Base-by-base conservation (phyloP, 345 rosid genomes). In the Citropsis articulata region DNA sequence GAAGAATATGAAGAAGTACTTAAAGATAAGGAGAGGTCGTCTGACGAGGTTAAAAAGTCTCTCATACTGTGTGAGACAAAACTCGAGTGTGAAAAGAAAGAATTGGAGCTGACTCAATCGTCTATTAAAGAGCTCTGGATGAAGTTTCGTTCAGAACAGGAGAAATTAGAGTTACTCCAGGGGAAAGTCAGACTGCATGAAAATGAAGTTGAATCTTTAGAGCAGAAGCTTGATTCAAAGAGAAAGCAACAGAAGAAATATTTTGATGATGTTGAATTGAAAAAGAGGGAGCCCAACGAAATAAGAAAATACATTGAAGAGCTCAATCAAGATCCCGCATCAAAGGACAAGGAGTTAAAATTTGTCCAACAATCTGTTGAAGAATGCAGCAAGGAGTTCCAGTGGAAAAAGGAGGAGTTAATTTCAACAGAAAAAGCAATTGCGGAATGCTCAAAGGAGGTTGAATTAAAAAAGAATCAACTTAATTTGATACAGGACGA, bases 381-480 rank as follows among this genome's bases (percentile, higher is more conserved):
- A 59, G 67, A 80, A 70, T 67, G 81, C 74, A 33, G 7, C 6
- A 36, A 59, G 55, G 71, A 82, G 59, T 31, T 84, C 22, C 69
- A 77, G 66, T 63, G 28, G 50, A 80, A 73, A 75, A 66, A 77
- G 59, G 71, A 76, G 22, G 75, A 79, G 72, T 42, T 77, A 36
- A 53, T 65, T 73, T 66, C 79, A 30, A 55, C 73, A 16, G 65
- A 75, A 59, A 79, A 33, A 72, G 71, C 82, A 77, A 36, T 84
- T 60, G 56, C 66, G 9, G 71, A 81, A 53, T 36, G 63, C 27
- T 67, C 55, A 64, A 76, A 50, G 72, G 45, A 71, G 48, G 35
- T 81, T 64, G 36, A 70, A 67, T 53, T 63, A 70, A 87, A 81
- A 69, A 80, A 81, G 67, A 79, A 66, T 78, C 69, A 73, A 62